Evolutionary conservation across 305 asterid species (phyloP), one percentile per base, ranked within the genome.

Genomic region (Petunia hybrid): DNA sequence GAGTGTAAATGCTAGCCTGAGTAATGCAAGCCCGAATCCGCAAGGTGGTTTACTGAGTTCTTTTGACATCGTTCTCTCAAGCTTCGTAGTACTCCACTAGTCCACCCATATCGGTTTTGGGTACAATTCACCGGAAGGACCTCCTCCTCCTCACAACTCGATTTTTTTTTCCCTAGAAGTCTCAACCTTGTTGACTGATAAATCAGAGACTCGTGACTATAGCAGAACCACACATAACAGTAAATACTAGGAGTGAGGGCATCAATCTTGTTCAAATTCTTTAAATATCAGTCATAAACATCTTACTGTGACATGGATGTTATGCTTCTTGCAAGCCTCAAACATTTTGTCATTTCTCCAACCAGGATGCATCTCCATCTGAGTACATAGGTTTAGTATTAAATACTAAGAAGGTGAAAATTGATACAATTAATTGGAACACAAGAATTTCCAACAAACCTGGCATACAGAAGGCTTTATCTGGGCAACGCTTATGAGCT

Each of bases 311-410:
- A 86, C 90, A 55, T 91, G 95, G 83, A 92, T 83, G 83, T 85
- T 87, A 35, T 86, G 82, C 79, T 86, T 85, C 85, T 82, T 89
- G 84, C 97, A 92, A 55, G 91, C 91, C 16, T 89, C 93, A 4
- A 93, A 86, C 93, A 93, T 91, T 80, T 92, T 93, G 80, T 92
- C 94, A 67, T 93, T 93, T 78, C 97, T 91, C 98, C 98, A 93
- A 13, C 97, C 97, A 2, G 95, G 93, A 79, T 93, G 98, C 97
- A 92, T 93, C 88, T 93, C 98, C 95, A 92, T 90, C 95, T 92
- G 67, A 56, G 39, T n/a, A 45, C 16, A 9, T 8, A 22, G 46
- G 40, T 8, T 22, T 10, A 4, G 5, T 40, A 57, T 8, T 4
- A 69, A 69, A 8, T 45, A 22, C 59, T 9, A 46, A 8, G 16